Evolutionary conservation across 495 filamentous ascomycete species (phyloP), one percentile per base, ranked within the genome.

Genomic region (Penicillium odoratum): DNA sequence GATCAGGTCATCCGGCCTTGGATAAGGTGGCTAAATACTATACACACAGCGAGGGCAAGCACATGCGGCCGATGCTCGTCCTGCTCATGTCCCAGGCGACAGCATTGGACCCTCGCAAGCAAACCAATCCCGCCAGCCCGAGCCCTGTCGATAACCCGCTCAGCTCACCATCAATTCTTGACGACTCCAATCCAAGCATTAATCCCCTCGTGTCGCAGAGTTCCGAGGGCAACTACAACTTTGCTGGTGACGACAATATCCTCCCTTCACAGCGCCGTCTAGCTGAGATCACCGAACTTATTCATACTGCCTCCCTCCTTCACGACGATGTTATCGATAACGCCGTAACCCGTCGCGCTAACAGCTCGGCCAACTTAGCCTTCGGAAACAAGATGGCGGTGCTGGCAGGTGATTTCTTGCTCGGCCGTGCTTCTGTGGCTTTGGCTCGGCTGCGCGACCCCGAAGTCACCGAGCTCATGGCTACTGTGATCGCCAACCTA

Each of bases 341-440:
- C 62, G 93, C 94, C 0, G 78, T 87, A 28, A 87, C 90, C 0
- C 85, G 94, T 33, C 86, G 94, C 34, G 90, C 90, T 5, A 82
- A 84, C 29, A 90, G 89, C 28, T 95, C 90, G 4, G 95, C 94
- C 11, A 98, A 98, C 65, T 81, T 91, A 51, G 89, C 89, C 50
- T 97, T 97, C 60, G 94, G 94, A 49, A 98, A 98, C 76, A 98
- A 98, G 75, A 97, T 98, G 91, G 93, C 95, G 5, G 93, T 98
- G 1, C 75, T 98, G 57, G 94, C 94, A 0, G 94, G 94, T 15
- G 94, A 98, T 70, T 98, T 97, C 67, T 80, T 98, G 43, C 79
- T 98, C 13, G 92, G 94, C 1, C 82, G 94, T 31, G 94, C 94
- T 2, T 98, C 95, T 0, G 93, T 98, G 15, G 93, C 93, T 26